Evolutionary conservation across 2,329 filamentous ascomycete species (phyloP), one percentile per base, ranked within the genome.

Genomic region (Myriangium duriaei): DNA sequence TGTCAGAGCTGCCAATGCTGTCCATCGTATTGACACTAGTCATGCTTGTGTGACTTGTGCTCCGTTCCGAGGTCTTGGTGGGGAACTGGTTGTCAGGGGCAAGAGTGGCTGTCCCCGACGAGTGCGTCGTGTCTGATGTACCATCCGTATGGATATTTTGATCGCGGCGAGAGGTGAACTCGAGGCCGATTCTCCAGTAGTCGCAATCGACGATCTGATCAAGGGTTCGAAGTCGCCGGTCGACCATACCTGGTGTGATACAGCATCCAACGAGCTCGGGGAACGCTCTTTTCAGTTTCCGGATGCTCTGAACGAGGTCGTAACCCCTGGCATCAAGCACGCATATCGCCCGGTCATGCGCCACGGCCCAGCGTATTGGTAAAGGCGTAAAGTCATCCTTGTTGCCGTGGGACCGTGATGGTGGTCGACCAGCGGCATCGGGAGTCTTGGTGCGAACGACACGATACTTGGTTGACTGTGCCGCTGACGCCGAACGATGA

Each of bases 291-390:
- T 51, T 49, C 4, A 59, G 35, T 31, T 53, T 52, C 12, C 40
- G 33, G 34, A 57, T 48, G 19, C 55, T 57, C n/a, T 39, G 41
- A 3, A 40, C 19, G n/a, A 49, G 46, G 3, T 46, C 41, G 40
- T 52, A 56, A 38, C 48, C 46, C 21, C 47, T 41, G 7, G 46
- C 49, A 36, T 59, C 56, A 7, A 58, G 50, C 13, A 54, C 44
- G 44, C 56, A 59, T 38, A 59, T 56, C 10, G 50, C 51, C 30
- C 47, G 48, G 41, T 60, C 57, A 36, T 56, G 52, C n/a, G 49
- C 37, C 2, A 37, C 15, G 3, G 28, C 46, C 56, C 57, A 60
- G 32, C 33, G 35, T 6, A 37, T 30, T 6, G 56, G 56, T 1
- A 59, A 42, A 1, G 51, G 48, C 15, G 50, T 51, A 2, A 48